A percentile compares a stretch with the other conserved stretches of the same genome.
Evolutionary conservation across 2,329 filamentous ascomycete genomes (phyloP).

Genomic region (Davidsoniella neocaledoniae): DNA sequence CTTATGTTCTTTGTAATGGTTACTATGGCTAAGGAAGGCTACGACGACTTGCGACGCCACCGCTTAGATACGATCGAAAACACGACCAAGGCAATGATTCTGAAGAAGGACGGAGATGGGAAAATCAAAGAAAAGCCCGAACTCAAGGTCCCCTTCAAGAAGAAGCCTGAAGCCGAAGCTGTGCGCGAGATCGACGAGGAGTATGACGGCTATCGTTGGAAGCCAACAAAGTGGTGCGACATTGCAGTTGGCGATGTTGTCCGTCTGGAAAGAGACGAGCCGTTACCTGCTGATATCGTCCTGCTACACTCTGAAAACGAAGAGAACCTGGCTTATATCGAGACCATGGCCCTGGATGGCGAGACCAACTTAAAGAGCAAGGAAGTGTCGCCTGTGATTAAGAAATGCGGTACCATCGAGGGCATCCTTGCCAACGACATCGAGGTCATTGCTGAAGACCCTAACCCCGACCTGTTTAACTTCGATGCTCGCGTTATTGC

Average conservation of each 20-base stretch:
- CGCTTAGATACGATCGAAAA: slow-evolving; percentile 73
- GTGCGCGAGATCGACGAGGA: slow-evolving; percentile 33
- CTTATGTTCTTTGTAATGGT: slow-evolving; percentile 61
- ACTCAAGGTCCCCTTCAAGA: slow-evolving; percentile 9
- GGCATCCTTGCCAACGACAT: slow-evolving; percentile 38
- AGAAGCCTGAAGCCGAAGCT: slow-evolving; percentile 24
- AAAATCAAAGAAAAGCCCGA: slow-evolving; percentile 2
- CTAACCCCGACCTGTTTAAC: slow-evolving; percentile 60
- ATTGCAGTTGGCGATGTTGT: slow-evolving; percentile 34
- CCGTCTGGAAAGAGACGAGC: slow-evolving; percentile 48
- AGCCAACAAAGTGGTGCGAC: slow-evolving; percentile 26
- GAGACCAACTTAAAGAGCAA: slow-evolving; percentile 72
- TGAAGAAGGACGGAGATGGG: slow-evolving; percentile 11
- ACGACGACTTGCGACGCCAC: slow-evolving; percentile 68
- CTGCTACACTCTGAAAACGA: slow-evolving; percentile 62
- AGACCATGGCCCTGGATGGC: slow-evolving; percentile 71
- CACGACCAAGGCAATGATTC: slow-evolving; percentile 29
- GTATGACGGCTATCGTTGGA: slow-evolving; percentile 41
- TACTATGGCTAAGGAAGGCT: slow-evolving; percentile 73
- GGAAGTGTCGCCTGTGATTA: slow-evolving; percentile 44
- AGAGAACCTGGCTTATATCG: slow-evolving; percentile 65
- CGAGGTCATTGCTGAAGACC: slow-evolving; percentile 56
- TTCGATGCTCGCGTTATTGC: slow-evolving; percentile 55
- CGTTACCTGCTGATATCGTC: slow-evolving; percentile 67
- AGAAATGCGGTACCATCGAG: slow-evolving; percentile 36